Evolutionary conservation across 2,329 filamentous ascomycete genomes (phyloP).

Genomic region (Sporothrix humicola): DNA sequence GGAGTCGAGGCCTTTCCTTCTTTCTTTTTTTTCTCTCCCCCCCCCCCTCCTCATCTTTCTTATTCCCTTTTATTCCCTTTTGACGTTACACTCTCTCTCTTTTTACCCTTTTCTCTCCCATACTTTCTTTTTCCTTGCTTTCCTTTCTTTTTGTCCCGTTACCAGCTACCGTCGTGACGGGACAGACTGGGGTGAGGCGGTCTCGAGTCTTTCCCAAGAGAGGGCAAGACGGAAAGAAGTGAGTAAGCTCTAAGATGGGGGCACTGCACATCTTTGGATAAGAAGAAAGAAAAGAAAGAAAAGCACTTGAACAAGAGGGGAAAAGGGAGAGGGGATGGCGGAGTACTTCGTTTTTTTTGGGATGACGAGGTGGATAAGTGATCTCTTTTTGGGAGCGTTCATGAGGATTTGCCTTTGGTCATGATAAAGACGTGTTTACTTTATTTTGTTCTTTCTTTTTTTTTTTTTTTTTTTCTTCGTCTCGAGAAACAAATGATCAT

Average conservation of each 20-base stretch:
- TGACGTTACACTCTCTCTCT: not conserved
- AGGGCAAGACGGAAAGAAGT: not conserved
- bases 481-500: not conserved
- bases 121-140: slow-evolving; percentile 10
- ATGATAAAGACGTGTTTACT: not conserved
- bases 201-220: not conserved
- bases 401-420: not conserved
- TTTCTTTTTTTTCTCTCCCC: not conserved
- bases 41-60: too few relatives aligned
- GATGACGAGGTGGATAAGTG: not conserved
- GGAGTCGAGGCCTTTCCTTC: not conserved
- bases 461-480: not conserved
- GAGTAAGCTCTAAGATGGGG: not conserved
- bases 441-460: not conserved
- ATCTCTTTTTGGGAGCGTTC: not conserved
- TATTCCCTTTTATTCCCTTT: too few relatives aligned
- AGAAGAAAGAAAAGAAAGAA: too few relatives aligned
- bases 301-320: too few relatives aligned
- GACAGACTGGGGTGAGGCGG: slow-evolving; percentile 2
- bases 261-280: too few relatives aligned
- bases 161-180: slow-evolving; percentile 15
- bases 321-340: too few relatives aligned
- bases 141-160: not conserved
- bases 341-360: too few relatives aligned
- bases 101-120: not conserved